phyloP scores from a whole-genome alignment of 257 asterid species.

The Solanum pinnatisectum region DNA sequence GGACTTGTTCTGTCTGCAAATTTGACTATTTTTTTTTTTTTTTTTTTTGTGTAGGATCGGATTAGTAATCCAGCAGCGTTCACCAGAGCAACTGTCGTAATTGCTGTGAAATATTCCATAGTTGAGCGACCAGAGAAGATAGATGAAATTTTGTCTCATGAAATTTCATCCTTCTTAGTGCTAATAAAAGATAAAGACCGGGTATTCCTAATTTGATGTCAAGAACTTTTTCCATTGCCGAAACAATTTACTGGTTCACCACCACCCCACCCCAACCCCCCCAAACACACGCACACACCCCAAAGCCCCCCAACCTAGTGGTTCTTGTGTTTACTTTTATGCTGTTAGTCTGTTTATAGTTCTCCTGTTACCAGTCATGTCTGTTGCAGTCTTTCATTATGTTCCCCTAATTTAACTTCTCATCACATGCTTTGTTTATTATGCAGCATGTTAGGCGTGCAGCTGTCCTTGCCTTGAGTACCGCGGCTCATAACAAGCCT shows the following conservation, averaged over 20 bases:
- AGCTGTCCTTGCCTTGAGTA: slow-evolving; percentile 93
- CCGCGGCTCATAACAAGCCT: slow-evolving; percentile 99
- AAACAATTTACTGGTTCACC: not conserved
- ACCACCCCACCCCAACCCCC: not conserved
- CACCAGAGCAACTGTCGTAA: slow-evolving; percentile 94
- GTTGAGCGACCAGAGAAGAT: slow-evolving; percentile 96
- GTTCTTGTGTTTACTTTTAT: not conserved
- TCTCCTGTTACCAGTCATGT: not conserved
- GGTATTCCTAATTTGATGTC: slow-evolving; percentile 33
- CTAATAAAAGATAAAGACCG: slow-evolving; percentile 87
- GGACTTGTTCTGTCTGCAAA: not conserved
- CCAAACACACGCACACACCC: not conserved
- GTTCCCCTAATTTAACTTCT: not conserved
- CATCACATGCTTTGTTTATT: slow-evolving; percentile 14
- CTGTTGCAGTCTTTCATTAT: not conserved
- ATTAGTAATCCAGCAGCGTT: slow-evolving; percentile 74
- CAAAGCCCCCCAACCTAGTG: not conserved
- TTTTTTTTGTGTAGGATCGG: slow-evolving; percentile 60
- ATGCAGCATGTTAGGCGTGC: slow-evolving; percentile 99
- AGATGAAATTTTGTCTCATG: slow-evolving; percentile 75
- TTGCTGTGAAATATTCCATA: slow-evolving; percentile 84
- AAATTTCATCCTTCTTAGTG: slow-evolving; percentile 87
- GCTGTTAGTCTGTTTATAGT: not conserved
- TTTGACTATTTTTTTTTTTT: not conserved
- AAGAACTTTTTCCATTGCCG: not conserved